Conservation (phyloP, 2,329 filamentous ascomycete species). For the Trichoderma endophyticum region DNA sequence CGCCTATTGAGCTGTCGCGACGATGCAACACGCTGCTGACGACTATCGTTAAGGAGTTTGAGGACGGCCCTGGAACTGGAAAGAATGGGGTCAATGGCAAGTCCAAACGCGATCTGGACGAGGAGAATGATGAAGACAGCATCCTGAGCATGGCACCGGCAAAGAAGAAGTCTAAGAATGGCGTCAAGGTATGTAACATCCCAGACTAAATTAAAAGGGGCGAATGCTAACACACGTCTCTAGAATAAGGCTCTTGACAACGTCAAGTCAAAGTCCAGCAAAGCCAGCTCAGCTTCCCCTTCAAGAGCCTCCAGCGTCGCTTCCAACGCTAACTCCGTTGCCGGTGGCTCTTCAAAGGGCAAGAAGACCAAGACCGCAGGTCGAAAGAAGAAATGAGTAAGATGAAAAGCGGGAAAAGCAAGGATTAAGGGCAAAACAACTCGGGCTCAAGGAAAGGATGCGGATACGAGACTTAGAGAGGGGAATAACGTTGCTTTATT, state of each 20-base stretch:
- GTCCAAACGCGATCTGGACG: slow-evolving; percentile 71
- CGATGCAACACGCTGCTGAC: slow-evolving; percentile 92
- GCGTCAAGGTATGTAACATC: slow-evolving; percentile 66
- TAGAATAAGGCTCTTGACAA: slow-evolving; percentile 93
- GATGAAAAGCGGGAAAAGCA: background rate
- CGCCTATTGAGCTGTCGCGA: slow-evolving; percentile 85
- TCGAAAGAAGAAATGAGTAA: slow-evolving; percentile 30
- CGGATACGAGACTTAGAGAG: slow-evolving; percentile 5
- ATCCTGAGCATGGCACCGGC: slow-evolving; percentile 77
- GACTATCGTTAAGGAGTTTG: slow-evolving; percentile 92
- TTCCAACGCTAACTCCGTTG: slow-evolving; percentile 60
- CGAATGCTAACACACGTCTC: slow-evolving; percentile 11
- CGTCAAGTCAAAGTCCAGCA: slow-evolving; percentile 79
- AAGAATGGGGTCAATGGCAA: slow-evolving; percentile 63
- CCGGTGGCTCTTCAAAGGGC: slow-evolving; percentile 51
- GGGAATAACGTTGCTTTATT: background rate
- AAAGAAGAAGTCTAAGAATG: slow-evolving; percentile 92
- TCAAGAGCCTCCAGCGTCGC: slow-evolving; percentile 87
- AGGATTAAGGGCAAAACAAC: background rate
- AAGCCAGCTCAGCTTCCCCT: slow-evolving; percentile 69
- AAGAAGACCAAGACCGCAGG: slow-evolving; percentile 34
- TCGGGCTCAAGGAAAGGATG: background rate
- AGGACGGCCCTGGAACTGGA: slow-evolving; percentile 57
- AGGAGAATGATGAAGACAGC: slow-evolving; percentile 81
- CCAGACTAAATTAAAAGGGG: background rate